Evolutionary conservation across 2,329 filamentous ascomycete genomes (phyloP).

Genomic region (Aureobasidium sp.): DNA sequence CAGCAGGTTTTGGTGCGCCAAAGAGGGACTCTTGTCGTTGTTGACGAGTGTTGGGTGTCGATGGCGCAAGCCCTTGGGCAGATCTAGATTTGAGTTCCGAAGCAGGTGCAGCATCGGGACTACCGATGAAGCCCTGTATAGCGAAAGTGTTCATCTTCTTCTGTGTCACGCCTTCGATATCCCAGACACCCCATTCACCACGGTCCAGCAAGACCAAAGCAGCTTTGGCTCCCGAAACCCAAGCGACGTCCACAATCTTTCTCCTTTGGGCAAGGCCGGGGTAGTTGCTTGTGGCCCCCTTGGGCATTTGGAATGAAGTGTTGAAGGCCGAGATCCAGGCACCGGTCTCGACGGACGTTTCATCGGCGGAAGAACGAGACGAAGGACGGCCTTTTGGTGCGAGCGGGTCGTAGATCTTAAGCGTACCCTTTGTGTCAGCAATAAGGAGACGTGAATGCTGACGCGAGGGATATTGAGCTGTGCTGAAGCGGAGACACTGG

Average conservation of each 20-base stretch:
- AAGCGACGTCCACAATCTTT: slow-evolving; percentile 39
- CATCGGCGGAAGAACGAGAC: slow-evolving; percentile 18
- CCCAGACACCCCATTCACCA: slow-evolving; percentile 47
- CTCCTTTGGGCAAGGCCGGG: slow-evolving; percentile 33
- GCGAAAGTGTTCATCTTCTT: slow-evolving; percentile 18
- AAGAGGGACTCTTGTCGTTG: slow-evolving; percentile 37
- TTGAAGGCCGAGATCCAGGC: slow-evolving; percentile 23
- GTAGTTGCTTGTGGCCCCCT: slow-evolving; percentile 15
- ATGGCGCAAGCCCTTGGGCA: slow-evolving; percentile 34
- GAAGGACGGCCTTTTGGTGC: slow-evolving; percentile 15
- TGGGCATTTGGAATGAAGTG: slow-evolving; percentile 18
- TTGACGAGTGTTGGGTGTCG: slow-evolving; percentile 43
- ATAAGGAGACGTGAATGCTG: slow-evolving; percentile 47
- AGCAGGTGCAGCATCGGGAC: slow-evolving; percentile 16
- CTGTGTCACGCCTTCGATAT: slow-evolving; percentile 24
- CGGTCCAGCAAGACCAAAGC: slow-evolving; percentile 40
- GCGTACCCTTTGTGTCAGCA: slow-evolving; percentile 42
- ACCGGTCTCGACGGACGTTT: slow-evolving; percentile 12
- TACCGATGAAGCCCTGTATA: slow-evolving; percentile 23
- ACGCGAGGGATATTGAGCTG: slow-evolving; percentile 41
- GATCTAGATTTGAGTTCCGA: slow-evolving; percentile 23
- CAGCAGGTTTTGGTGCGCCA: slow-evolving; percentile 27
- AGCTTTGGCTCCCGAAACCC: slow-evolving; percentile 37
- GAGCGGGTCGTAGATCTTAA: slow-evolving; percentile 48
- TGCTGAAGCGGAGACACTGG: slow-evolving; percentile 45